Conservation (phyloP, 1,284 basidiomycete genomes). For the Sanghuangporus baumii region DNA sequence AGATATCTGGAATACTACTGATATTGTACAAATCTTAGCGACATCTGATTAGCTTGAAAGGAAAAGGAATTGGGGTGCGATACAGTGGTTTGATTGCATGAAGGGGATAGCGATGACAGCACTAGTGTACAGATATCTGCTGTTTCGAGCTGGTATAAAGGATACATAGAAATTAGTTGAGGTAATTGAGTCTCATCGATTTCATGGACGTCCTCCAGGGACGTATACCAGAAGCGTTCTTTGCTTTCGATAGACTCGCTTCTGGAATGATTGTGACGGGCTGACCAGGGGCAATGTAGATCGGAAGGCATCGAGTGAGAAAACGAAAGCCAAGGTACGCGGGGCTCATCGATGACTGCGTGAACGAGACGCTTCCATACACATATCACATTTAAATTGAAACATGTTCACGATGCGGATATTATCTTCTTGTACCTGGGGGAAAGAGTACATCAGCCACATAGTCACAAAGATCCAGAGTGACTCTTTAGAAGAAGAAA, state of each 20-base stretch:
- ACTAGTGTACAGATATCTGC: neutral
- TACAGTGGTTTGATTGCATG: neutral
- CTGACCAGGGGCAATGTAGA: neutral
- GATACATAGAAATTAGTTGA: neutral
- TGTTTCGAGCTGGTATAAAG: neutral
- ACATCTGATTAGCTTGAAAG: neutral
- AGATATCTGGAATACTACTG: neutral
- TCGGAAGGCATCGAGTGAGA: neutral
- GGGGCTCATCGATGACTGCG: slow-evolving; percentile 25
- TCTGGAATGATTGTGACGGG: neutral
- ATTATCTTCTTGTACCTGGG: slow-evolving; percentile 35
- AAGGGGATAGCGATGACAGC: neutral
- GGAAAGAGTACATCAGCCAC: neutral
- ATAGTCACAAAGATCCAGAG: neutral
- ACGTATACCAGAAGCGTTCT: neutral
- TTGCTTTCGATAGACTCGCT: neutral
- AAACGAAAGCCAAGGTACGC: slow-evolving; percentile 3
- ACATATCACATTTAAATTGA: slow-evolving; percentile 44
- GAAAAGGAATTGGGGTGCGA: neutral
- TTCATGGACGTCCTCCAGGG: neutral
- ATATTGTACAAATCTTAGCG: neutral
- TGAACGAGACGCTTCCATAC: slow-evolving; percentile 31
- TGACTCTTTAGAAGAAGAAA: too few relatives aligned
- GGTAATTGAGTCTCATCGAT: neutral
- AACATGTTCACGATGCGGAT: slow-evolving; percentile 42